Percentiles rank a stretch among this genome's conserved stretches.
Conservation (phyloP, 2,329 filamentous ascomycete genomes). For the Zymoseptoria pseudotritici region DNA sequence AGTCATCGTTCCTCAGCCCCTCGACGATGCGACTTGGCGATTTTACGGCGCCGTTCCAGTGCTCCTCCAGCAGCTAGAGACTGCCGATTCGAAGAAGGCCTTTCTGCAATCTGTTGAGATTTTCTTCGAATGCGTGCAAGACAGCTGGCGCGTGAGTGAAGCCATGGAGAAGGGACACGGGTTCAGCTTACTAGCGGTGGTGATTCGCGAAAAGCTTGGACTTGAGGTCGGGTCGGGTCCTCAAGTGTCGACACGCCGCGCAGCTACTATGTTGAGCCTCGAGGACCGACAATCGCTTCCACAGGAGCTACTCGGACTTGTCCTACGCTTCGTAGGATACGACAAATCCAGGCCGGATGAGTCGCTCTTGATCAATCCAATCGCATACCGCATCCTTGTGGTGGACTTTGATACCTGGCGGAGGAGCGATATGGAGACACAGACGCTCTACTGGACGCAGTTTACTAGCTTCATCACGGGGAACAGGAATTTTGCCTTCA, state of each 20-base stretch:
- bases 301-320: slow-evolving; percentile 60
- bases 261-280: slow-evolving; percentile 15
- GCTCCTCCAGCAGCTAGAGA: slow-evolving; percentile 75
- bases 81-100: slow-evolving; percentile 61
- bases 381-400: slow-evolving; percentile 85
- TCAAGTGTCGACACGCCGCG: slow-evolving; percentile 19
- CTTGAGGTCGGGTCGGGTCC: slow-evolving; percentile 25
- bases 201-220: slow-evolving; percentile 77
- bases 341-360: slow-evolving; percentile 70
- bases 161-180: slow-evolving; percentile 96
- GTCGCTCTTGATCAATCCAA: slow-evolving; percentile 89
- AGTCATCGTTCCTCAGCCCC: slow-evolving; percentile 68
- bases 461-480: slow-evolving; percentile 81
- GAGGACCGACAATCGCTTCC: slow-evolving; percentile 48
- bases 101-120: slow-evolving; percentile 73
- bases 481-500: slow-evolving; percentile 89
- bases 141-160: slow-evolving; percentile 95
- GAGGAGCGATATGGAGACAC: slow-evolving; percentile 64
- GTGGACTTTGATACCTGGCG: slow-evolving; percentile 94
- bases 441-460: slow-evolving; percentile 87
- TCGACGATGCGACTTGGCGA: slow-evolving; percentile 90
- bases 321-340: slow-evolving; percentile 85
- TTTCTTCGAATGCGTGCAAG: slow-evolving; percentile 75
- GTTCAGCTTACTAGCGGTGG: slow-evolving; percentile 76
- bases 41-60: slow-evolving; percentile 85